These are phyloP conservation scores for Arachis stenosperma DNA, from an alignment of 306 rosid species.

Conservation along the genomic window DNA sequence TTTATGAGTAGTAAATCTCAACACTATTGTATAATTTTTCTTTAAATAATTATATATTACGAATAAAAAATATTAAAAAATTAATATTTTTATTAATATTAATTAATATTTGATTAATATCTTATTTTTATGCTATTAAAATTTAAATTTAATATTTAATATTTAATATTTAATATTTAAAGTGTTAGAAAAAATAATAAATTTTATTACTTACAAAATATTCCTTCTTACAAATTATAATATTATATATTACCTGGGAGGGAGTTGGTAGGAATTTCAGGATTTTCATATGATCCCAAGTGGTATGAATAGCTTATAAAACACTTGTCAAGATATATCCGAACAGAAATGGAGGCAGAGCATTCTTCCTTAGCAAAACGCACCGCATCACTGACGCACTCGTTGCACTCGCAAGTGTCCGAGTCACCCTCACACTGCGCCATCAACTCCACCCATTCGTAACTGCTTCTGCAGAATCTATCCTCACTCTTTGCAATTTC, in stretches of 20 bases:
- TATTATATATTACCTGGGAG: constrained; percentile 40
- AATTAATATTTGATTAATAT: too few species aligned
- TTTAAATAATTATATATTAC: too few species aligned
- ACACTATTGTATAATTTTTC: too few species aligned
- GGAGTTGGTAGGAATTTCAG: background rate
- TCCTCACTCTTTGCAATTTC: constrained; percentile 45
- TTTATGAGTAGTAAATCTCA: too few species aligned
- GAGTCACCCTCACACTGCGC: constrained; percentile 69
- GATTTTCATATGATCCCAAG: constrained; percentile 21
- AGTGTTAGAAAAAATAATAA: too few species aligned
- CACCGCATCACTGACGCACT: constrained; percentile 62
- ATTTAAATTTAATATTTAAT: too few species aligned
- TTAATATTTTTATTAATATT: too few species aligned
- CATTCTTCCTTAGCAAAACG: constrained; percentile 58
- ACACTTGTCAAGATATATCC: constrained; percentile 66
- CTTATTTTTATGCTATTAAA: too few species aligned
- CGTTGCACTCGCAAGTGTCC: constrained; percentile 59
- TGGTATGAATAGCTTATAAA: constrained; percentile 50
- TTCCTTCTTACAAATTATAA: too few species aligned
- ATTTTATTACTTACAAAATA: too few species aligned
- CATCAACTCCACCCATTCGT: constrained; percentile 51
- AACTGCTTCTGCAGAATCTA: constrained; percentile 39
- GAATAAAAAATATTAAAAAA: too few species aligned
- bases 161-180: too few species aligned
- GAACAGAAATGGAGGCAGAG: constrained; percentile 46